Evolutionary conservation across 768 basidiomycete genomes (phyloP), one percentile per base, ranked within the genome.

Genomic region (Rhodotorula kratochvilovae): DNA sequence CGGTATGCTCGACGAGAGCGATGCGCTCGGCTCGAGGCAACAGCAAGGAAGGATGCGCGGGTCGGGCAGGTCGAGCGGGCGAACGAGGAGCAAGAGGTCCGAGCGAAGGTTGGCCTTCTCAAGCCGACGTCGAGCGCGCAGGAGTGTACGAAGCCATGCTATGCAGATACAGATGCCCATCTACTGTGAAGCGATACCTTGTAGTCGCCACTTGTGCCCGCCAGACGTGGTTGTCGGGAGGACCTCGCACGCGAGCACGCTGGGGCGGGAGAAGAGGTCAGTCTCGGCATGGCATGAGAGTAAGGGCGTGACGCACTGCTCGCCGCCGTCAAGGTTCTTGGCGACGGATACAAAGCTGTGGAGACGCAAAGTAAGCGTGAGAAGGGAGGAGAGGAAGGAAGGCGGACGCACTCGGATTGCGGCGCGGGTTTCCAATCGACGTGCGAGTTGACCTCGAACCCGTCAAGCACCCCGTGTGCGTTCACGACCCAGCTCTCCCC

Each of bases 161-260:
- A 55, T 33, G 31, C 54, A 16, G 21, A 17, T 23, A 7, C 25
- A 16, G 10, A 27, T 16, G 31, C 50, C 42, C 59, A 51, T 55
- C 25, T 31, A 64, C 16, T 51, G 29, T 16, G 29, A 29, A 2
- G 70, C 65, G 23, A 71, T 27, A n/a, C 64, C 70, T 23, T 62
- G 60, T 10, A 71, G 48, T 6, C 64, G n/a, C 61, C 60, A 71
- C 33, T 58, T 53, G 60, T 58, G 17, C 0, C 70, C 70, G 7
- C 70, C 70, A 7, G 45, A 51, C 0, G 65, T 66, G 17, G 70
- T 50, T 21, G 42, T 35, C 11, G 7, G 15, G 10, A 42, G 51
- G 0, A 71, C 61, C 33, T 71, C 70, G 60, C 70, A 71, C 5
- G 70, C 70, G 55, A 71, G 70, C 19, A 71, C 46, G 36, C 68